Conservation (phyloP, 2,329 filamentous ascomycete genomes). For the Beauveria sp. region DNA sequence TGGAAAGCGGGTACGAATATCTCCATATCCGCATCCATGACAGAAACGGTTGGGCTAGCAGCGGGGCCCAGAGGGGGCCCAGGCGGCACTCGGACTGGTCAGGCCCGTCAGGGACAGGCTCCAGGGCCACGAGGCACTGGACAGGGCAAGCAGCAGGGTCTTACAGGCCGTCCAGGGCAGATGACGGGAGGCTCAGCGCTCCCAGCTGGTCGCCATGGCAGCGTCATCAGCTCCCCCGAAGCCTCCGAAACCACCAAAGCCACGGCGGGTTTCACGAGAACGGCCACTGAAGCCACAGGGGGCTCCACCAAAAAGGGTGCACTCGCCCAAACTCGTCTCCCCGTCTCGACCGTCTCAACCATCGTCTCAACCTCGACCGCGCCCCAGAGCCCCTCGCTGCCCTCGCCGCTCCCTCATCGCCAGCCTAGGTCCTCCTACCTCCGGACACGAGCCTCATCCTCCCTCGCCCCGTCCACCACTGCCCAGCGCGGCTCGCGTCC, state of each 20-base stretch:
- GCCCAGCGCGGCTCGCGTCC: not conserved
- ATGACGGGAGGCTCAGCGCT: not conserved
- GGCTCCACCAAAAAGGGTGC: not conserved
- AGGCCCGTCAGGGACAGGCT: not conserved
- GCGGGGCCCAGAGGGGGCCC: not conserved
- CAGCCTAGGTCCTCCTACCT: conserved; percentile 13
- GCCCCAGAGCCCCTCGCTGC: not conserved
- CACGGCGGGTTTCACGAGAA: not conserved
- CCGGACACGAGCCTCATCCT: conserved; percentile 2
- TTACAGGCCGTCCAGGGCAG: not conserved
- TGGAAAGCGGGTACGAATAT: not conserved
- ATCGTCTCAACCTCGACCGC: not conserved
- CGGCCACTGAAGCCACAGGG: not conserved
- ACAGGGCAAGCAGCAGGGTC: not conserved
- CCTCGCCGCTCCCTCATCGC: conserved; percentile 6
- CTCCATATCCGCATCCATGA: not conserved
- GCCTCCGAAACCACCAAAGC: not conserved
- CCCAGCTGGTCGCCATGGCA: not conserved
- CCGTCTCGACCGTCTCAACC: not conserved
- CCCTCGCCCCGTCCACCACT: conserved; percentile 8
- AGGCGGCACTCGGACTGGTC: not conserved
- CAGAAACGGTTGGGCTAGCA: conserved; percentile 3
- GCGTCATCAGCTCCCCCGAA: no score
- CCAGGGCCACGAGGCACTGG: not conserved
- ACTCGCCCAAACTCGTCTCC: conserved; percentile 8